Evolutionary conservation across 2,329 filamentous ascomycete species (phyloP), one percentile per base, ranked within the genome.

Genomic region (Dothideomycetes sp.): DNA sequence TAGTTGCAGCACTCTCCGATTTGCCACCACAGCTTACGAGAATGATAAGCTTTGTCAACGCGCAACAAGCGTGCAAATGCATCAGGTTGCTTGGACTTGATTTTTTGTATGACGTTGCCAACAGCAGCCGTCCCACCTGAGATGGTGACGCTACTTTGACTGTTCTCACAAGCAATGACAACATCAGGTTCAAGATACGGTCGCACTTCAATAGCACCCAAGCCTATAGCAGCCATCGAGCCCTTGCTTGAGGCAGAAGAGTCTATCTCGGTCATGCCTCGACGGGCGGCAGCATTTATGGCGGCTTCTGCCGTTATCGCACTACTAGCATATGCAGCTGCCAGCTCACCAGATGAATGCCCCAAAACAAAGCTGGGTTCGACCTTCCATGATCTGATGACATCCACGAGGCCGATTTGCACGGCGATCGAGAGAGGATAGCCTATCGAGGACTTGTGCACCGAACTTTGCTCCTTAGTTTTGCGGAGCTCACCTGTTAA

Each of bases 361-460:
- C 58, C 58, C 19, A 54, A 44, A 0, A 54, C 51, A 10, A 44
- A 40, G 9, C 15, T 17, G 4, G 57, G 53, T 7, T 8, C 4
- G 9, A 59, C 41, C 6, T 38, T 42, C 47, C 47, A 53, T 8
- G 44, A 30, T 11, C 10, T 9, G 1, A 71, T 55, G 0, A 64
- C 47, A 11, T 68, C 58, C 0, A 68, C 55, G 1, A 73, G 48
- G 0, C 57, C 71, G 2, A 77, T 58, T 47, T 77, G 74, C 1
- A 78, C 29, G 0, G 72, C 71, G 0, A 72, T 75, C 37, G 67
- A 74, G 1, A 73, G 50, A 0, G 73, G 68, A 46, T 76, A 73
- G 0, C n/a, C 18, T 5, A 37, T 13, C 5, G 23, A 23, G 67
- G 58, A 49, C n/a, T 52, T 34, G 9, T 53, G 47, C 16, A 52